Evolutionary conservation across 768 basidiomycete species (phyloP).

Genomic region (Strobilomyces echinocephalus): DNA sequence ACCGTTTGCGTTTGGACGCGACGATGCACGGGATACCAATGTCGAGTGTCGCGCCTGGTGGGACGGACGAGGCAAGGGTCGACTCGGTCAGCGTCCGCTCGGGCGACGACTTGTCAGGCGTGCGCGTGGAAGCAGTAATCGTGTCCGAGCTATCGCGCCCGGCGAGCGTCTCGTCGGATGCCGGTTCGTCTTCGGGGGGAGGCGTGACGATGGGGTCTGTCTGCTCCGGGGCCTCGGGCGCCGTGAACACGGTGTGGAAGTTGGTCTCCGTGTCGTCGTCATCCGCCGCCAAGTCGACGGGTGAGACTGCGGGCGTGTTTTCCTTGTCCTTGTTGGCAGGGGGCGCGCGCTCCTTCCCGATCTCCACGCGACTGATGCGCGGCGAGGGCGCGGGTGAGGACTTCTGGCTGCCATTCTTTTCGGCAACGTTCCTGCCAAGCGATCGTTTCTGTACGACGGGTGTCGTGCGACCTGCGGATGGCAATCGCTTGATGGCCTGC

Average conservation of each 20-base stretch:
- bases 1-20: conserved; percentile 73
- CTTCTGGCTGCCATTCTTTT: too few species aligned
- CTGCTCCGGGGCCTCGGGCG: conserved; percentile 14
- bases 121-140: conserved; percentile 20
- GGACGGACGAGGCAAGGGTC: conserved; percentile 22
- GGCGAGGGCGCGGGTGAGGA: too few species aligned
- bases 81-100: conserved; percentile 21
- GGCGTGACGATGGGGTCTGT: conserved; percentile 9
- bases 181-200: conserved; percentile 13
- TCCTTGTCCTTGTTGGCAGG: too few species aligned
- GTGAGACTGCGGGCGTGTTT: too few species aligned
- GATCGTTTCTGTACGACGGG: too few species aligned
- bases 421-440: too few species aligned
- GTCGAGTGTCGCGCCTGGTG: conserved; percentile 64
- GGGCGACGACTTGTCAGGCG: conserved; percentile 16
- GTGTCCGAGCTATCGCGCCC: conserved; percentile 27
- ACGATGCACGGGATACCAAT: conserved; percentile 91
- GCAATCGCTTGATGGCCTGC: too few species aligned
- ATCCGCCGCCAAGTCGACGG: too few species aligned
- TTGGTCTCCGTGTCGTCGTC: conserved; percentile 19
- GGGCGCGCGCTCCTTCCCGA: too few species aligned
- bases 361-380: too few species aligned
- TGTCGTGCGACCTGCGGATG: too few species aligned
- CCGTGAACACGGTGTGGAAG: conserved; percentile 18
- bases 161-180: conserved; percentile 17